These are phyloP conservation scores for Hymenoscyphus albidus DNA, from an alignment of 2,329 filamentous ascomycete genomes.

Conservation along the genomic window DNA sequence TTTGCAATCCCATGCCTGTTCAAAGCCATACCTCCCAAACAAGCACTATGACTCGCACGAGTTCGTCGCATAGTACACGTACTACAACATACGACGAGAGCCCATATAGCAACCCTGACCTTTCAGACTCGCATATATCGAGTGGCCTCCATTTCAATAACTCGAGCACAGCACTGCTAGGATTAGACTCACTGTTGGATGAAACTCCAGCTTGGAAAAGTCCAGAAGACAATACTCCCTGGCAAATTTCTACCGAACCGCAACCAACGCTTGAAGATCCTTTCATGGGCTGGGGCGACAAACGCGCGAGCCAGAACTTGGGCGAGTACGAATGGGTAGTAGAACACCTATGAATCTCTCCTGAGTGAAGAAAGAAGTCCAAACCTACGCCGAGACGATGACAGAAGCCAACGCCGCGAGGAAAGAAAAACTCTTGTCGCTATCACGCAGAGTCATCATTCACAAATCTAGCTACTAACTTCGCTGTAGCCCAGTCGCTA, in stretches of 20 bases:
- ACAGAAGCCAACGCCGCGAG: too few species aligned
- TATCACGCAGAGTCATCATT: too few species aligned
- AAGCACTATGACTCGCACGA: conserved; percentile 10
- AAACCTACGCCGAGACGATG: too few species aligned
- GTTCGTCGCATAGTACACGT: conserved; percentile 8
- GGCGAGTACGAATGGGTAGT: conserved; percentile 25
- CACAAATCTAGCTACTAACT: too few species aligned
- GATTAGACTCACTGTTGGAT: background rate
- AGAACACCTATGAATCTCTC: conserved; percentile 13
- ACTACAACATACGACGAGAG: background rate
- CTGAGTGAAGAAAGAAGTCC: too few species aligned
- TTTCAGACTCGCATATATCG: background rate
- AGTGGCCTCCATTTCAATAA: background rate
- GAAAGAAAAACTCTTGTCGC: too few species aligned
- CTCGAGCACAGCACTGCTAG: background rate
- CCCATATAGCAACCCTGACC: background rate
- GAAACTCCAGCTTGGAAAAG: background rate
- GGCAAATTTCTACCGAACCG: background rate
- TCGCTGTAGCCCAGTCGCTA: too few species aligned
- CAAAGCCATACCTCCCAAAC: conserved; percentile 5
- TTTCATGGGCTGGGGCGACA: conserved; percentile 23
- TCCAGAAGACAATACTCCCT: background rate
- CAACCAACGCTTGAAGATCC: conserved; percentile 14
- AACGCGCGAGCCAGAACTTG: conserved; percentile 15
- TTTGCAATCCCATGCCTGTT: background rate